Base-by-base conservation (phyloP, 306 rosid genomes). In the Acacia melanoxylon region DNA sequence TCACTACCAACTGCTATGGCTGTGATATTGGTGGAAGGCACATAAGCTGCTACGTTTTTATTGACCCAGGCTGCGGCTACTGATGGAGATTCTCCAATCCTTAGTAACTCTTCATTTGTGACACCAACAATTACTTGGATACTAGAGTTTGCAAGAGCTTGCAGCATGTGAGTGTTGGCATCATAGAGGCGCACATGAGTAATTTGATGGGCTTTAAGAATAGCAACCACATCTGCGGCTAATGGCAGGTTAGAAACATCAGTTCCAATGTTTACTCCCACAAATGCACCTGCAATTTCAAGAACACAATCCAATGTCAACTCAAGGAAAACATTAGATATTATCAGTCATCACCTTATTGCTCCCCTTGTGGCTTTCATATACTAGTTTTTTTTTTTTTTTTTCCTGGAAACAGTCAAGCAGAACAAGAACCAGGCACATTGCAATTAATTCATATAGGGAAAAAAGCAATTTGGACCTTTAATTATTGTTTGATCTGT, bases 1-100 rank as follows among this genome's bases (percentile, higher is more conserved):
- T 93, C 94, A 76, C 98, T 95, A 68, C 99, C 99, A 41, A 93
- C 97, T 10, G 97, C 89, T 81, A 95, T 86, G 78, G 97, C 87
- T 7, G 99, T 92, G 81, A 95, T 95, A 77, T 93, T 95, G 25
- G 97, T 93, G 29, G 88, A 84, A 62, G 99, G 98, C 88, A 91
- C 61, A 66, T 93, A 89, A 74, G 99, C 91, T 7, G 86, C 95
- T 27, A 95, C 91, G 67, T 93, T 95, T 86, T 89, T 93, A 66
- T 87, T 93, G 48, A 93, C 63, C 99, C 98, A 95, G 6, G 96
- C 85, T 65, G 97, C 98, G 8, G 97, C 98, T 72, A 65, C 84
- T 10, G 99, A 82, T 24, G 98, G 89, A 48, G 90, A 88, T 81
- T 93, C 86, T 25, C 98, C 98, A 19, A 95, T 91, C 58, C 85